Conservation (phyloP, 768 basidiomycete genomes). For the Vishniacozyma victoriae region DNA sequence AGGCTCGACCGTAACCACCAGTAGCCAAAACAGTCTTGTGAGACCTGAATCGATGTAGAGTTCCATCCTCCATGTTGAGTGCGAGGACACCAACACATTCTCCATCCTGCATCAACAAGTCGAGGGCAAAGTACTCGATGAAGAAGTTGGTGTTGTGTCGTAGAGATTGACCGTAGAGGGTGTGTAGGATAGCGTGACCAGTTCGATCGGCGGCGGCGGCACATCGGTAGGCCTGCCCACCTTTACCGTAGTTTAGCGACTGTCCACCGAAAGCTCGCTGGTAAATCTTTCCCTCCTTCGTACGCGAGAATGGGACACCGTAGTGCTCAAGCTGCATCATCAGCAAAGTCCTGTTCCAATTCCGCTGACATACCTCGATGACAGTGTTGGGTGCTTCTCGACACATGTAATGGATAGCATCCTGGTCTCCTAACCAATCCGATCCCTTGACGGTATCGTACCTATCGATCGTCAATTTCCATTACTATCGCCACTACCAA, state of each 20-base stretch:
- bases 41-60: constrained; percentile 92
- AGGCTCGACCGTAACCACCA: constrained; percentile 94
- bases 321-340: constrained; percentile 82
- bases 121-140: constrained; percentile 99
- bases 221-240: constrained; percentile 97
- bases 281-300: constrained; percentile 98
- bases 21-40: constrained; percentile 99
- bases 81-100: constrained; percentile 99
- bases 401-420: constrained; percentile 99
- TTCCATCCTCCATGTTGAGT: constrained; percentile 99
- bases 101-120: constrained; percentile 96
- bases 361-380: constrained; percentile 61
- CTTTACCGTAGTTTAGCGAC: constrained; percentile 92
- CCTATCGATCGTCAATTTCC: constrained; percentile 10
- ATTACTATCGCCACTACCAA: background rate
- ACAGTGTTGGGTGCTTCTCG: constrained; percentile 91
- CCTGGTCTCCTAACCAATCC: constrained; percentile 99
- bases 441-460: constrained; percentile 81
- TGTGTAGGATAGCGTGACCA: constrained; percentile 96
- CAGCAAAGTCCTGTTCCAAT: background rate
- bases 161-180: constrained; percentile 96
- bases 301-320: constrained; percentile 96
- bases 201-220: constrained; percentile 98
- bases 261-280: constrained; percentile 99
- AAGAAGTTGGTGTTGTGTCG: constrained; percentile 99